A percentile compares a stretch with the other conserved stretches of the same genome.
Conservation (phyloP, 1,284 basidiomycete species). For the Sporisorium reilianum region DNA sequence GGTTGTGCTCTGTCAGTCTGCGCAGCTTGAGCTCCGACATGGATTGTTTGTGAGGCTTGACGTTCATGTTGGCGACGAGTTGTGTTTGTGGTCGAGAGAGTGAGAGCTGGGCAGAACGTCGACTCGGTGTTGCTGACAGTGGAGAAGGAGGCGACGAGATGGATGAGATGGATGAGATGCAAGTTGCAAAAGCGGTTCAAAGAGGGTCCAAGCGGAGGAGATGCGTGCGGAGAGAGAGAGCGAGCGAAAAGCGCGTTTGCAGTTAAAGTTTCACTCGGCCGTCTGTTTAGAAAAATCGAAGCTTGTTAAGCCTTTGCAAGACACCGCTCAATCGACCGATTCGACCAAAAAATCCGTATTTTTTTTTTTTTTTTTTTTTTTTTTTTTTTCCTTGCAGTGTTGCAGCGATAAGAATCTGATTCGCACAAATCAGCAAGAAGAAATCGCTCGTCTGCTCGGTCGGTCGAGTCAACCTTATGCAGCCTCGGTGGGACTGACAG, state of each 20-base stretch:
- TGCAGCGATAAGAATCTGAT: slow-evolving; percentile 11
- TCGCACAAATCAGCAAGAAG: not conserved
- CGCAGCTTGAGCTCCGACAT: slow-evolving; percentile 98
- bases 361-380: no score
- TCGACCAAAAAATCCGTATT: not conserved
- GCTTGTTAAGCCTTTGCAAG: not conserved
- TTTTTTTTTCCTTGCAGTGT: not conserved
- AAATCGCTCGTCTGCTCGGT: not conserved
- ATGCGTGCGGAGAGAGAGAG: no score
- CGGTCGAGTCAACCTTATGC: slow-evolving; percentile 11
- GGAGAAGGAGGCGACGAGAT: no score
- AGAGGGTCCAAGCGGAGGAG: not conserved
- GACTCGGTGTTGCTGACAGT: not conserved
- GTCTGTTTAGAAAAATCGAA: not conserved
- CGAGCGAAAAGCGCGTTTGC: not conserved
- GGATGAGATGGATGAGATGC: no score
- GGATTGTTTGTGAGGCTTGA: slow-evolving; percentile 74
- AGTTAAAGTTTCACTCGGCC: slow-evolving; percentile 1
- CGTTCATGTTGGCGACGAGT: slow-evolving; percentile 72
- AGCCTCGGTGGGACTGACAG: not conserved
- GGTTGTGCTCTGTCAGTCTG: slow-evolving; percentile 91
- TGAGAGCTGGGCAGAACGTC: no score
- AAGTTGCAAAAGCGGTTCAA: not conserved
- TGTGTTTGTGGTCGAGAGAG: not conserved
- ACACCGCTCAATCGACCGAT: slow-evolving; percentile 4